Conservation (phyloP, 192 early-diverging fungal genomes). For the Gryganskiella cystojenkinii region DNA sequence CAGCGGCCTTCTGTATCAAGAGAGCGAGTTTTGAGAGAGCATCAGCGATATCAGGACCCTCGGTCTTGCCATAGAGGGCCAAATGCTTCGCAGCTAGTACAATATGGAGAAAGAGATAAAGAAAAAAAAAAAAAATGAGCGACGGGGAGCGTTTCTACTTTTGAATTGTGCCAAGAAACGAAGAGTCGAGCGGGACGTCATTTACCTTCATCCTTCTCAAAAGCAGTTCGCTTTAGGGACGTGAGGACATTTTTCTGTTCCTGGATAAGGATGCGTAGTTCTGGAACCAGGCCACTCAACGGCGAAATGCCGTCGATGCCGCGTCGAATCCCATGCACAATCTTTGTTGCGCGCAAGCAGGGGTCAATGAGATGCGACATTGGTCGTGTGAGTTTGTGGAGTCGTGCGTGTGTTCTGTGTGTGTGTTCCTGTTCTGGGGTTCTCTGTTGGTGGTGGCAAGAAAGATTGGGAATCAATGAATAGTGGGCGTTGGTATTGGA, state of each 20-base stretch:
- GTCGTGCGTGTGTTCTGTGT: not conserved
- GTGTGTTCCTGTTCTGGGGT: not conserved
- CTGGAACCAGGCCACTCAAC: conserved; percentile 48
- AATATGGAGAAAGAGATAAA: not conserved
- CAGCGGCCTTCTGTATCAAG: conserved; percentile 41
- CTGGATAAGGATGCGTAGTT: conserved; percentile 46
- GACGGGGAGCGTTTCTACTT: not conserved
- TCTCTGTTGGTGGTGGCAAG: not conserved
- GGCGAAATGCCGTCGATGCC: conserved; percentile 50
- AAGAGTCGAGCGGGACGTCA: not conserved
- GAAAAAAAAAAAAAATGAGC: not conserved
- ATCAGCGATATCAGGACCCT: conserved; percentile 43
- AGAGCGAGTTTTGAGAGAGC: conserved; percentile 37
- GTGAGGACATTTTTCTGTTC: conserved; percentile 50
- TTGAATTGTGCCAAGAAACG: not conserved
- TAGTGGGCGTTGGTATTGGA: no score
- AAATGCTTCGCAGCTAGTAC: conserved; percentile 41
- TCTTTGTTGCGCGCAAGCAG: conserved; percentile 49
- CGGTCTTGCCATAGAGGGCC: conserved; percentile 43
- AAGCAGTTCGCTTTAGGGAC: conserved; percentile 38
- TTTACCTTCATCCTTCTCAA: conserved; percentile 52
- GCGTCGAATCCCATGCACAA: conserved; percentile 44
- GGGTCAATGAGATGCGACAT: conserved; percentile 51
- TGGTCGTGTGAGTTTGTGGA: not conserved
- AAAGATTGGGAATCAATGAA: not conserved